Evolutionary conservation across 2,329 filamentous ascomycete genomes (phyloP), one percentile per base, ranked within the genome.

Genomic region (Colletotrichum sp.): DNA sequence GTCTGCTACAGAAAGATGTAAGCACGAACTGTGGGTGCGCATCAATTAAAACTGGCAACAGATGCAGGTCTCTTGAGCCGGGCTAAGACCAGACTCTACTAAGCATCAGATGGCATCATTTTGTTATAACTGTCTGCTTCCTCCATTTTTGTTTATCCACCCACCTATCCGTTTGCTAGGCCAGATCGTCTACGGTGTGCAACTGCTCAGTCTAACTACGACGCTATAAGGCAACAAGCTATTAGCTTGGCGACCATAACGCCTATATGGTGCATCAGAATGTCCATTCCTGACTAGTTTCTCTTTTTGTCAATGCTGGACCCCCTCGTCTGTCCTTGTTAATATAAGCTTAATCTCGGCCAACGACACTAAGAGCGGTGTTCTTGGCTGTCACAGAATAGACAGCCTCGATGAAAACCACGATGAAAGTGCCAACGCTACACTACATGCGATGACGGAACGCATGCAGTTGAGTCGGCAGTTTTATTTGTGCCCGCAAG

Each of bases 131-230:
- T 43, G 38, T 43, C 18, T 43, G 38, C 38, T 1, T n/a, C 1
- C 34, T 16, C 15, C 8, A n/a, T 6, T 43, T 3, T 5, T 18
- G 6, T 43, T 1, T n/a, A 10, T 2, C 0, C 9, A 43, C 4
- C 18, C 38, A n/a, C 3, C 38, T n/a, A 16, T 38, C 34, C 6
- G 5, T 36, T 36, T 8, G 34, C 13, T 16, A 16, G 34, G 34
- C 34, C 6, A 8, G 34, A 36, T 36, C 34, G 15, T 16, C 15
- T 5, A 4, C 15, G 34, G 15, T 16, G 7, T 38, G 7, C 7
- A 8, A 38, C 15, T 16, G 34, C 15, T 16, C 34, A 38, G 34
- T 38, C 34, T 8, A 38, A 8, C 34, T 38, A 38, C 15, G 34
- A 38, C 34, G 7, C 34, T 16, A 2, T 16, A 16, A 38, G 15